phyloP scores from a whole-genome alignment of 2,329 filamentous ascomycete genomes.

The Dothistroma septosporum region DNA sequence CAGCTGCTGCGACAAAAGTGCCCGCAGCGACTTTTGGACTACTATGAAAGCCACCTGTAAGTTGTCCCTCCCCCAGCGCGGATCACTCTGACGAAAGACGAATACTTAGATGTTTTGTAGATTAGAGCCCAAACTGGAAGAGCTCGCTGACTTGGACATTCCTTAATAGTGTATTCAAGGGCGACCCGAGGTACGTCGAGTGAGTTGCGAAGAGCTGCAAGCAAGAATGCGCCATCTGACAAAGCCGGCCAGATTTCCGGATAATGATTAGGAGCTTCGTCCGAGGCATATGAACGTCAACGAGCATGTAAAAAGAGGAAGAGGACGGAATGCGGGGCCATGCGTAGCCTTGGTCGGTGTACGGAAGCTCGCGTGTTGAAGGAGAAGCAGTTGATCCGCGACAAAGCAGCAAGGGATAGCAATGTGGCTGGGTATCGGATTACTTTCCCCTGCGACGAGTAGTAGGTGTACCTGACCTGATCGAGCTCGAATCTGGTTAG shows the following conservation, averaged over 20 bases:
- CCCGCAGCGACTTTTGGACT: conserved; percentile 58
- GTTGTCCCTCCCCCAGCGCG: conserved; percentile 18
- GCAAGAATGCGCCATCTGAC: neutral
- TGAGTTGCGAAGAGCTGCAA: neutral
- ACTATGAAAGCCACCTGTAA: conserved; percentile 39
- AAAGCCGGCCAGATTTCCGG: neutral
- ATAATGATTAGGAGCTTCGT: neutral
- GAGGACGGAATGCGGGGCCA: too few relatives aligned
- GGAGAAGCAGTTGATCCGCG: neutral
- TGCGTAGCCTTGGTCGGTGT: neutral
- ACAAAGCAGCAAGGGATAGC: neutral
- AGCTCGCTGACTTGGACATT: conserved; percentile 9
- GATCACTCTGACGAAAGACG: conserved; percentile 15
- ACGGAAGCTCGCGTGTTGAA: neutral
- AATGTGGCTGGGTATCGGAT: neutral
- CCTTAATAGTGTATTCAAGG: conserved; percentile 14
- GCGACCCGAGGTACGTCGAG: conserved; percentile 4
- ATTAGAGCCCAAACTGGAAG: conserved; percentile 22
- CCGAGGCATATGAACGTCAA: neutral
- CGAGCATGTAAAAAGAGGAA: neutral
- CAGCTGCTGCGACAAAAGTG: conserved; percentile 67
- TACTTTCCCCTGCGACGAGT: neutral
- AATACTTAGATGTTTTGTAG: conserved; percentile 26
- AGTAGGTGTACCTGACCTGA: neutral
- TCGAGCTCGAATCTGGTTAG: neutral